Conservation (phyloP, 2,329 filamentous ascomycete genomes). For the Neodidymelliopsis sp. region DNA sequence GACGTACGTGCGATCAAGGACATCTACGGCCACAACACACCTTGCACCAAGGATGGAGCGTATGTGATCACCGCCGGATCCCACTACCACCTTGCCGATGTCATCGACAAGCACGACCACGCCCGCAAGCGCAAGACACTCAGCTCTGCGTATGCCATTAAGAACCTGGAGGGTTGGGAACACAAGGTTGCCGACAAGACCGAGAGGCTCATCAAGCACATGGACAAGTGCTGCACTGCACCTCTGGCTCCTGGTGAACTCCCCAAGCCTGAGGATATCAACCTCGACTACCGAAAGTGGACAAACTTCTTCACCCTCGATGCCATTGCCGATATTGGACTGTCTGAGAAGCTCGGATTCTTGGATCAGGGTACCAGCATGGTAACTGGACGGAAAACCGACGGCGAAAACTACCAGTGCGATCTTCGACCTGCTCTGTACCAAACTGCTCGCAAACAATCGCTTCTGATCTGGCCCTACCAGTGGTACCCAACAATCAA, state of each 20-base stretch:
- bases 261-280: constrained; percentile 51
- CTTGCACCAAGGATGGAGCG: constrained; percentile 59
- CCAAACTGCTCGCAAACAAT: constrained; percentile 59
- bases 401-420: constrained; percentile 57
- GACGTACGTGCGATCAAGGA: constrained; percentile 54
- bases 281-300: constrained; percentile 60
- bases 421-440: constrained; percentile 62
- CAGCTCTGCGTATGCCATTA: constrained; percentile 60
- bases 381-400: constrained; percentile 52
- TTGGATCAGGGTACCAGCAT: constrained; percentile 59
- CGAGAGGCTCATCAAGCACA: constrained; percentile 53
- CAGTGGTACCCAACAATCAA: constrained; percentile 59
- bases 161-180: constrained; percentile 64
- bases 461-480: constrained; percentile 60
- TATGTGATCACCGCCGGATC: constrained; percentile 57
- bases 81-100: constrained; percentile 62
- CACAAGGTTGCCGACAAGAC: constrained; percentile 63
- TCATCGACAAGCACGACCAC: constrained; percentile 61
- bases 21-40: constrained; percentile 61
- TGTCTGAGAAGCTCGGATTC: constrained; percentile 60
- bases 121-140: constrained; percentile 60
- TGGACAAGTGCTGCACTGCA: constrained; percentile 53
- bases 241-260: constrained; percentile 37
- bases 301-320: constrained; percentile 65
- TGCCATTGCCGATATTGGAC: constrained; percentile 64